phyloP scores from a whole-genome alignment of 108 stramenopile species.

The Pseudonitzschia multiseries region DNA sequence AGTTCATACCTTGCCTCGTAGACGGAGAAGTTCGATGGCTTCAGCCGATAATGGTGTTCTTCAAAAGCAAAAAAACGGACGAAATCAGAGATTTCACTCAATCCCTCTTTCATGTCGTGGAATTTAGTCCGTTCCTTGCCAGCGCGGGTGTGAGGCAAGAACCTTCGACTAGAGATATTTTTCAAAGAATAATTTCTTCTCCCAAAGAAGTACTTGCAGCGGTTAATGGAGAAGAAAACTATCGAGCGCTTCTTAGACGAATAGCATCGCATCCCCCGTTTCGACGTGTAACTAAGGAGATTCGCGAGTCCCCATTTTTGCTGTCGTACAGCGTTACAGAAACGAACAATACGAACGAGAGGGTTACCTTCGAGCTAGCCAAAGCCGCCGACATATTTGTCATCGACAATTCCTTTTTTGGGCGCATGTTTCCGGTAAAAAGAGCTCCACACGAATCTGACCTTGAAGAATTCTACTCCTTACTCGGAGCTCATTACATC shows the following conservation, averaged over 20 bases:
- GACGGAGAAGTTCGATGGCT: slow-evolving; percentile 48
- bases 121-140: slow-evolving; percentile 55
- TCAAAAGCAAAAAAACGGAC: slow-evolving; percentile 30
- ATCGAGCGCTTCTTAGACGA: slow-evolving; percentile 59
- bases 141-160: slow-evolving; percentile 49
- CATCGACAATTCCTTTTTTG: slow-evolving; percentile 79
- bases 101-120: slow-evolving; percentile 44
- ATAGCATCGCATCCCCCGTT: slow-evolving; percentile 76
- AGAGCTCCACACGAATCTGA: slow-evolving; percentile 69
- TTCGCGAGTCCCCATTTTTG: slow-evolving; percentile 65
- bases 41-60: slow-evolving; percentile 59
- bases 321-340: slow-evolving; percentile 55
- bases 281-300: slow-evolving; percentile 47
- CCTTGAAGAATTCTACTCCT: slow-evolving; percentile 66
- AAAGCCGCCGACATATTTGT: slow-evolving; percentile 74
- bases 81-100: slow-evolving; percentile 35
- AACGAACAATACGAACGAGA: slow-evolving; percentile 22
- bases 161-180: slow-evolving; percentile 50
- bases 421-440: slow-evolving; percentile 55
- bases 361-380: slow-evolving; percentile 43
- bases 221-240: slow-evolving; percentile 49
- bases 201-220: slow-evolving; percentile 57
- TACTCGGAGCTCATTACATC: slow-evolving; percentile 65
- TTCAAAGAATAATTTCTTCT: slow-evolving; percentile 32
- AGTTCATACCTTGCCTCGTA: slow-evolving; percentile 59